Evolutionary conservation across 257 asterid genomes (phyloP), one percentile per base, ranked within the genome.

Genomic region (Petunia secreta): DNA sequence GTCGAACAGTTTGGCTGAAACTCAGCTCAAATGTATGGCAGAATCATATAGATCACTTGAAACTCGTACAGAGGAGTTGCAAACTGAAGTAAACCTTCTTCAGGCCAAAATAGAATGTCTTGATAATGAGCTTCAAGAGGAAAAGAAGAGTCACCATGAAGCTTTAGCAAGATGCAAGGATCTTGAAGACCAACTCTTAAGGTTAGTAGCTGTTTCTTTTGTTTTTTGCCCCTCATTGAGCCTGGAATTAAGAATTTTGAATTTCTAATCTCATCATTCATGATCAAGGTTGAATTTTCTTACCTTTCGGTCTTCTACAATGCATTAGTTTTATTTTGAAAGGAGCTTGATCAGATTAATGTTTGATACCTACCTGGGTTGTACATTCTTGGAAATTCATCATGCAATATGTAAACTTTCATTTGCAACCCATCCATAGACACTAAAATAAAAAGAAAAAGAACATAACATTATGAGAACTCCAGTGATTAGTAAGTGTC

Each of bases 1-100:
- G 86, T 85, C 89, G 78, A 92, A 93, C 85, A 85, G 97, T 86
- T 89, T 95, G 88, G 91, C 97, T 69, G 99, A 92, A 88, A 95
- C 97, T 46, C 99, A 95, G 89, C 97, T 95, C 79, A 95, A 92
- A 83, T 95, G 99, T 87, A 95, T 95, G 99, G 97, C 97, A 4
- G 98, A 93, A 82, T 95, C 99, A 2, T 95, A 95, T 88, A 92
- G 85, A 46, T 84, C 91, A 39, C 98, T 93, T 81, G 99, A 93
- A 86, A 79, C 88, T 39, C 92, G 96, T 34, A 89, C 97, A 13
- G 96, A 87, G 80, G 93, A 90, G 69, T 86, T 93, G 53, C 93
- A 93, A 83, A 84, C 84, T 80, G 97, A 93, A 86, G 86, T 91
- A 13, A 86, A 89, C 86, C 75, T 85, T 74, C 97, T 93, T 44